Evolutionary conservation across 805 yeast genomes (phyloP).

Genomic region (Metschnikowia arizonensis): DNA sequence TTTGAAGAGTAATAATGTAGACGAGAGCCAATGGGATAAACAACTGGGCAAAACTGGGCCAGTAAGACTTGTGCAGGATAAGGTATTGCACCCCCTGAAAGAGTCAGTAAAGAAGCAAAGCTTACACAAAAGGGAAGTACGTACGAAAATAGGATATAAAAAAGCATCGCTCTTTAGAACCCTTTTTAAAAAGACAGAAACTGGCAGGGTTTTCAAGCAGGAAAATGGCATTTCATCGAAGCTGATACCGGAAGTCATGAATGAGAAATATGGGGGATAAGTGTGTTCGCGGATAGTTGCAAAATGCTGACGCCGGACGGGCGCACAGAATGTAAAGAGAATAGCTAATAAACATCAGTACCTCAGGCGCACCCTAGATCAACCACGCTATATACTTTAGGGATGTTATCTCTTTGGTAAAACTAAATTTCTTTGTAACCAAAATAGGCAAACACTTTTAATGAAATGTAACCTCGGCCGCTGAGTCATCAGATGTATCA

Average conservation of each 20-base stretch:
- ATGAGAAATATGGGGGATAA: not conserved
- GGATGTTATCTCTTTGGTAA: no score
- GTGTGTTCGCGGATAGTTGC: constrained; percentile 1
- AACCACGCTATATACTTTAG: no score
- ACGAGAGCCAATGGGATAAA: constrained; percentile 44
- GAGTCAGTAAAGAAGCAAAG: constrained; percentile 3
- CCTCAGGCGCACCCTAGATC: not conserved
- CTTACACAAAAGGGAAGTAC: not conserved
- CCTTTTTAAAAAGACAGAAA: not conserved
- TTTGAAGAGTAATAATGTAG: constrained; percentile 31
- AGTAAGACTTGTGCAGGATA: constrained; percentile 35
- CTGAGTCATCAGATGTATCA: no score
- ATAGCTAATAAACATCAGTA: not conserved
- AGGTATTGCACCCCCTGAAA: constrained; percentile 11
- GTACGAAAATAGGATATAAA: constrained; percentile 2
- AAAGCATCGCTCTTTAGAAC: not conserved
- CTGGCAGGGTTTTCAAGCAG: not conserved
- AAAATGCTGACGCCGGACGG: not conserved
- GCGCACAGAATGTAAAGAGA: not conserved
- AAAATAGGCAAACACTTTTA: no score
- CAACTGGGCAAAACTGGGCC: constrained; percentile 45
- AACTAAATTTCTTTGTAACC: no score
- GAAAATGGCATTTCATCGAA: not conserved
- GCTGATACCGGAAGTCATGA: not conserved
- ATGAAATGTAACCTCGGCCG: no score